A percentile compares a stretch with the other conserved stretches of the same genome.
Evolutionary conservation across 2,329 filamentous ascomycete genomes (phyloP).

Genomic region (Fusarium sacchari): DNA sequence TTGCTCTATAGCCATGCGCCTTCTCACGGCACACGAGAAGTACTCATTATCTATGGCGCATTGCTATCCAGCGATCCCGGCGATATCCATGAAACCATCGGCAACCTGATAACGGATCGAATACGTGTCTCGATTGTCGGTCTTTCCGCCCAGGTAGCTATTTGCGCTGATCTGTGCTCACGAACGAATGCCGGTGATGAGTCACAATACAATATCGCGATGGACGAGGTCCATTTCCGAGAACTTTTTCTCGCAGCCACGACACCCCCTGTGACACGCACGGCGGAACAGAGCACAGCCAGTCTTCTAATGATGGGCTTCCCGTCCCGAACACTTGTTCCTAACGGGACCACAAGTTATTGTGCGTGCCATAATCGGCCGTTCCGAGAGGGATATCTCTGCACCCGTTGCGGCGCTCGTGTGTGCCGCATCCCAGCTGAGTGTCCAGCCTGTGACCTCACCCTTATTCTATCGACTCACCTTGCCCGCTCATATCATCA

Average conservation of each 20-base stretch:
- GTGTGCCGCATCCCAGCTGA: slow-evolving; percentile 91
- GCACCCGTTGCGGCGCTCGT: slow-evolving; percentile 87
- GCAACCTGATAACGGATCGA: slow-evolving; percentile 78
- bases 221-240: slow-evolving; percentile 80
- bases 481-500: slow-evolving; percentile 93
- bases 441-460: slow-evolving; percentile 90
- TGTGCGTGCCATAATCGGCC: slow-evolving; percentile 93
- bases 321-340: slow-evolving; percentile 83
- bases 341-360: slow-evolving; percentile 71
- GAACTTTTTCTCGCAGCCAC: slow-evolving; percentile 91
- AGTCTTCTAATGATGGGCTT: slow-evolving; percentile 97
- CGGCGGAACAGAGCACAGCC: slow-evolving; percentile 65
- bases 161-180: slow-evolving; percentile 89
- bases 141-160: slow-evolving; percentile 88
- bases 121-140: slow-evolving; percentile 92
- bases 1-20: slow-evolving; percentile 75
- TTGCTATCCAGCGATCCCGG: slow-evolving; percentile 91
- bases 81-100: slow-evolving; percentile 92
- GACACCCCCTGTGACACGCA: slow-evolving; percentile 85
- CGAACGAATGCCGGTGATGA: slow-evolving; percentile 86
- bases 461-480: slow-evolving; percentile 93
- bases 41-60: slow-evolving; percentile 91
- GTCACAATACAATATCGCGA: slow-evolving; percentile 81
- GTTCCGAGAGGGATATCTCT: slow-evolving; percentile 85
- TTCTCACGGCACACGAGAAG: slow-evolving; percentile 90